Percentiles rank a stretch among this genome's conserved stretches.
phyloP scores from a whole-genome alignment of 805 yeast genomes.

The Starmera amethionina region DNA sequence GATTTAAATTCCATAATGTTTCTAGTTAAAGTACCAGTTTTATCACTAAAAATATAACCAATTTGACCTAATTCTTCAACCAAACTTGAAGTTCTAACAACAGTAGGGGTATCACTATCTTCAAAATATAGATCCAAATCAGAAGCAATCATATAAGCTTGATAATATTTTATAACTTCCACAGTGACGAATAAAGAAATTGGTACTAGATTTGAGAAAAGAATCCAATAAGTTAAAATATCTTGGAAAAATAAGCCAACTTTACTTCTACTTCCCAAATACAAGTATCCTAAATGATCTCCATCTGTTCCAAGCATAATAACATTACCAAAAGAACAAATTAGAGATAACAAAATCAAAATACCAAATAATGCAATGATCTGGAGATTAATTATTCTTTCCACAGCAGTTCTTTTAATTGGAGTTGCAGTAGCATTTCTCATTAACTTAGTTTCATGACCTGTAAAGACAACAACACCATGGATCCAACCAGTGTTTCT shows the following conservation, averaged over 20 bases:
- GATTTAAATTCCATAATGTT: slow-evolving; percentile 95
- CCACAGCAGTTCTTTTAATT: slow-evolving; percentile 93
- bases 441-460: slow-evolving; percentile 97
- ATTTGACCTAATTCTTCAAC: slow-evolving; percentile 98
- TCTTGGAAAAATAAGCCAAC: slow-evolving; percentile 74
- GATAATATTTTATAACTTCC: slow-evolving; percentile 90
- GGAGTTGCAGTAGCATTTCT: slow-evolving; percentile 99
- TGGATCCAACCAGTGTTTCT: slow-evolving; percentile 93
- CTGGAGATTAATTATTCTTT: slow-evolving; percentile 87
- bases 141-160: slow-evolving; percentile 86
- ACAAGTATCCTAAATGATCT: slow-evolving; percentile 49
- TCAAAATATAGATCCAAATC: slow-evolving; percentile 90
- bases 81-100: slow-evolving; percentile 87
- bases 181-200: slow-evolving; percentile 94
- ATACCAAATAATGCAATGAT: slow-evolving; percentile 81
- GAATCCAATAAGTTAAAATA: slow-evolving; percentile 88
- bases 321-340: slow-evolving; percentile 85
- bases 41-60: slow-evolving; percentile 91
- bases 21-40: slow-evolving; percentile 93
- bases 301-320: slow-evolving; percentile 50
- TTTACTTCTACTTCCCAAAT: slow-evolving; percentile 57
- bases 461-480: slow-evolving; percentile 91
- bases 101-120: slow-evolving; percentile 86
- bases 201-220: slow-evolving; percentile 95
- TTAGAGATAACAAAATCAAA: slow-evolving; percentile 61